Evolutionary conservation across 345 rosid species (phyloP), one percentile per base, ranked within the genome.

Genomic region (Populus nigra): DNA sequence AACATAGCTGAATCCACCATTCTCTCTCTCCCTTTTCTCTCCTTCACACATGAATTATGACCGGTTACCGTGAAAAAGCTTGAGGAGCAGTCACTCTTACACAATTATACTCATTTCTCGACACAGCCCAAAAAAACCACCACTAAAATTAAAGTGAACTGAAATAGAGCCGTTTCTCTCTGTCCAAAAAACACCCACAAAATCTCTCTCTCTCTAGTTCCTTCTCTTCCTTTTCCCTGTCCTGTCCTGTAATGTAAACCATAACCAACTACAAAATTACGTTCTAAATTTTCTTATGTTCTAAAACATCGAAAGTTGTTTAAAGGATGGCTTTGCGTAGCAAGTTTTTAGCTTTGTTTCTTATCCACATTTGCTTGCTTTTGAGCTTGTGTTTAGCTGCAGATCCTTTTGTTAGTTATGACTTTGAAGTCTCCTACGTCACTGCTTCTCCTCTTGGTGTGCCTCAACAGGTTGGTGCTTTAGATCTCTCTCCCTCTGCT

Each of bases 401-500:
- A 73, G 99, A 96, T 88, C 94, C 97, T 20, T 87, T 82, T 81
- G 92, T 81, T 27, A 84, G 59, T 85, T 91, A 76, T 55, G 76
- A 92, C 71, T 96, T 96, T 65, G 93, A 88, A 82, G 93, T 96
- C 79, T 89, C 99, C 43, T 96, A 96, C 83, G 91, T 91, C 85
- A 91, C 98, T 69, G 98, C 97, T 81, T 92, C 99, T 77, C 99
- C 98, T 79, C 94, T 93, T 73, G 98, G 99, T 73, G 93, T 89
- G 59, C 96, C 99, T 67, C 97, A 93, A 72, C 94, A 92, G 98
- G 98, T 93, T 59, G 25, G 83, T 77, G 79, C 62, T 57, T 31
- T 73, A 76, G 86, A 83, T 86, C 91, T 86, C 79, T 77, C 55
- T 73, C 17, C 70, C 50, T 49, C 71, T 65, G 1, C 39, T 70